These are phyloP conservation scores for Hypoxylon rubiginosum DNA, from an alignment of 2,329 filamentous ascomycete genomes.

Conservation along the genomic window DNA sequence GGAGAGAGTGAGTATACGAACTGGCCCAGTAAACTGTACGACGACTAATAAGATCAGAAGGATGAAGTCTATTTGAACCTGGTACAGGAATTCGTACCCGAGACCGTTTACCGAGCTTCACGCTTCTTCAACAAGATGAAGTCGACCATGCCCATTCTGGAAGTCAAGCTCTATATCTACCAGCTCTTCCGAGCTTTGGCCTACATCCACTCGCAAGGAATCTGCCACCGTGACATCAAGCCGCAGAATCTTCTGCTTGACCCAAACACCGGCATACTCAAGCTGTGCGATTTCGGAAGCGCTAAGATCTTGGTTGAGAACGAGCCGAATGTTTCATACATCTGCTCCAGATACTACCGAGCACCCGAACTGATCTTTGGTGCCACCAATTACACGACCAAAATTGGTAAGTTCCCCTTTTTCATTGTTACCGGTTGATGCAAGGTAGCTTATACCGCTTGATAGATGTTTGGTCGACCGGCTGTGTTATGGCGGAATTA, in stretches of 20 bases:
- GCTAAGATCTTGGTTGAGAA: slow-evolving; percentile 99
- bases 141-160: slow-evolving; percentile 98
- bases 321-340: slow-evolving; percentile 99
- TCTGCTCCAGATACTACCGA: slow-evolving; percentile 98
- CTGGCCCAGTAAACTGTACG: not conserved
- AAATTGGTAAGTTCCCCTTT: slow-evolving; percentile 82
- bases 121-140: slow-evolving; percentile 99
- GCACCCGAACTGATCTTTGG: slow-evolving; percentile 98
- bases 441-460: slow-evolving; percentile 19
- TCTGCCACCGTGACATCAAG: slow-evolving; percentile 99
- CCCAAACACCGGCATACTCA: slow-evolving; percentile 89
- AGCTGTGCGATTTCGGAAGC: slow-evolving; percentile 98
- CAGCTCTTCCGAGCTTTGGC: slow-evolving; percentile 98
- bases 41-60: slow-evolving; percentile 69
- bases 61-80: slow-evolving; percentile 99
- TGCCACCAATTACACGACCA: slow-evolving; percentile 99
- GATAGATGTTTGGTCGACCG: slow-evolving; percentile 97
- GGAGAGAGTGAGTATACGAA: slow-evolving; percentile 79
- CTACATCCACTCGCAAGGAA: slow-evolving; percentile 99
- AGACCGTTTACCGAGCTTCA: slow-evolving; percentile 97
- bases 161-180: slow-evolving; percentile 99
- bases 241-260: slow-evolving; percentile 97
- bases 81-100: slow-evolving; percentile 97
- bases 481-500: slow-evolving; percentile 98
- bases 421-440: slow-evolving; percentile 34